A percentile compares a stretch with the other conserved stretches of the same genome.
Evolutionary conservation across 345 rosid species (phyloP).

Genomic region (Carallia pectinifolia): DNA sequence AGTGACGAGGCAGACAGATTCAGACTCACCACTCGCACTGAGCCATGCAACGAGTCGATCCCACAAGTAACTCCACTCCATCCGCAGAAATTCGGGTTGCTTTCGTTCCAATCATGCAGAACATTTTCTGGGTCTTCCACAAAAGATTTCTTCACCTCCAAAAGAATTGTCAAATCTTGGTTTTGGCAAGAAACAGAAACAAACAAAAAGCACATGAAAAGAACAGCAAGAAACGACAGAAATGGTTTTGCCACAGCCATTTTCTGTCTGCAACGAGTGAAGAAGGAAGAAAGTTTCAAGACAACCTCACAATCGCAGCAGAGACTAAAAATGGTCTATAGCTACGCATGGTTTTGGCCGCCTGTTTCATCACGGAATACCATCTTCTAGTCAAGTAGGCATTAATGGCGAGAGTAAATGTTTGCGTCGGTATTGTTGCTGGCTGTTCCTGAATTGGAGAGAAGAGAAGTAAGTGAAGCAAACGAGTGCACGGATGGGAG

Average conservation of each 20-base stretch:
- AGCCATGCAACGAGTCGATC: slow-evolving; percentile 23
- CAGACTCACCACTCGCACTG: slow-evolving; percentile 45
- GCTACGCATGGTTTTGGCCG: neutral
- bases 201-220: slow-evolving; percentile 29
- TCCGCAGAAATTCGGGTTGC: slow-evolving; percentile 48
- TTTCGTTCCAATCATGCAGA: slow-evolving; percentile 56
- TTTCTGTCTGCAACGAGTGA: neutral
- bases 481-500: slow-evolving; percentile 7
- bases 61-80: slow-evolving; percentile 79
- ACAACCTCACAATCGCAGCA: neutral
- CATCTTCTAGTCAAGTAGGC: neutral
- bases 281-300: neutral
- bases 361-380: neutral
- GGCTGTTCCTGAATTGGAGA: slow-evolving; percentile 4
- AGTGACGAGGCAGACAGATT: slow-evolving; percentile 65
- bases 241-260: slow-evolving; percentile 11
- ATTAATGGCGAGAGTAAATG: neutral
- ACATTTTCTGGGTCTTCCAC: slow-evolving; percentile 29
- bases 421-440: neutral
- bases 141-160: slow-evolving; percentile 58
- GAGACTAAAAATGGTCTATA: neutral
- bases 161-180: slow-evolving; percentile 44
- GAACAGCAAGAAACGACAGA: slow-evolving; percentile 1
- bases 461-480: slow-evolving; percentile 10
- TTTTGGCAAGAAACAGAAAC: slow-evolving; percentile 26